These are phyloP conservation scores for Phlebopus sp. DNA, from an alignment of 1,284 basidiomycete genomes.

Conservation along the genomic window DNA sequence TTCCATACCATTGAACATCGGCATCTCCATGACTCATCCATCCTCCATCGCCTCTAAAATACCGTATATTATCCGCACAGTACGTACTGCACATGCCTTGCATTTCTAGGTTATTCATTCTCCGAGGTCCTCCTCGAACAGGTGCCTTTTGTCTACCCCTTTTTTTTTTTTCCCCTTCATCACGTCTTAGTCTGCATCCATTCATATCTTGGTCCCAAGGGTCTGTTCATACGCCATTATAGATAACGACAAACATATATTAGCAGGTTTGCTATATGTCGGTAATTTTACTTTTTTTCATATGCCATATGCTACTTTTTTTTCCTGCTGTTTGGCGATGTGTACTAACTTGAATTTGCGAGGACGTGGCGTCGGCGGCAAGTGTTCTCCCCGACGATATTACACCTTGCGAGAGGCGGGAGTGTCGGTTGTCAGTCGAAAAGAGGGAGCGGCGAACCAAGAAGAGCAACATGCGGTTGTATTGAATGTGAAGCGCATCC, in stretches of 20 bases:
- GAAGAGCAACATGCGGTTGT: background rate
- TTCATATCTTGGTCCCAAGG: conserved; percentile 10
- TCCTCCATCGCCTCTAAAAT: conserved; percentile 7
- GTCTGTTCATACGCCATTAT: conserved; percentile 14
- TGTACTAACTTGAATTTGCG: background rate
- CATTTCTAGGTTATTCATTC: conserved; percentile 27
- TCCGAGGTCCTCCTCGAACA: conserved; percentile 8
- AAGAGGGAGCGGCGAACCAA: background rate
- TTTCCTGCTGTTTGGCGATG: background rate
- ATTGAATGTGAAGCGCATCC: background rate
- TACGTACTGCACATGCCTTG: conserved; percentile 30
- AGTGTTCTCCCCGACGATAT: background rate
- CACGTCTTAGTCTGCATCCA: conserved; percentile 1
- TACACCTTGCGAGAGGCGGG: too few relatives aligned
- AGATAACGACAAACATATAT: conserved; percentile 21
- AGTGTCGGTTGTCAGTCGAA: too few relatives aligned
- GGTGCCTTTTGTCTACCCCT: conserved; percentile 1
- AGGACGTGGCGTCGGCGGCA: background rate
- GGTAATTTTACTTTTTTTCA: conserved; percentile 13
- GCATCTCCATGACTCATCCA: conserved; percentile 29
- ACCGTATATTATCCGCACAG: conserved; percentile 24
- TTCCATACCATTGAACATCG: conserved; percentile 1
- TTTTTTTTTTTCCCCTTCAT: background rate
- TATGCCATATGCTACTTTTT: conserved; percentile 22
- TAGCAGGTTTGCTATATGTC: conserved; percentile 19